phyloP scores from a whole-genome alignment of 2,329 filamentous ascomycete species.

The Ophiocordyceps camponoti-floridani region DNA sequence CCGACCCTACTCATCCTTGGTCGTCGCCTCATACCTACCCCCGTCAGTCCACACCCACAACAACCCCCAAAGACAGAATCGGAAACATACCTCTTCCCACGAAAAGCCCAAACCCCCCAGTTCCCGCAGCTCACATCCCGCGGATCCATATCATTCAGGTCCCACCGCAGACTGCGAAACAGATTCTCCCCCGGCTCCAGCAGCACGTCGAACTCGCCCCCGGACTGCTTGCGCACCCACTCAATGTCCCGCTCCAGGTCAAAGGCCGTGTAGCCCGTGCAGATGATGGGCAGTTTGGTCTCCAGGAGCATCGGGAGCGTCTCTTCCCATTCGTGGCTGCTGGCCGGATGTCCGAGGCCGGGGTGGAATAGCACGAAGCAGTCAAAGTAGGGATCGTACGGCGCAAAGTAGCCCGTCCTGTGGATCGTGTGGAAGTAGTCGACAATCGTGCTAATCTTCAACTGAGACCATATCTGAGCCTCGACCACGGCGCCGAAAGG shows the following conservation, averaged over 20 bases:
- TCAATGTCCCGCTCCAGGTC: constrained; percentile 88
- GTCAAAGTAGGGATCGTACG: constrained; percentile 97
- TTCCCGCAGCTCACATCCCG: constrained; percentile 91
- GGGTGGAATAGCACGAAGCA: constrained; percentile 96
- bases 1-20: constrained; percentile 21
- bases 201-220: constrained; percentile 81
- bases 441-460: constrained; percentile 96
- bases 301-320: constrained; percentile 80
- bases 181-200: constrained; percentile 85
- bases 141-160: constrained; percentile 87
- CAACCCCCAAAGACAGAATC: not conserved
- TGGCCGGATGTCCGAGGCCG: constrained; percentile 83
- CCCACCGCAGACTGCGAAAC: constrained; percentile 90
- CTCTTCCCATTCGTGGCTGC: constrained; percentile 82
- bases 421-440: constrained; percentile 98
- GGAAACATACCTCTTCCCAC: constrained; percentile 69
- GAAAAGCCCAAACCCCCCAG: constrained; percentile 93
- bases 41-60: constrained; percentile 12
- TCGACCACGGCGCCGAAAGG: constrained; percentile 91
- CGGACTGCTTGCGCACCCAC: constrained; percentile 72
- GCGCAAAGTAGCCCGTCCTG: constrained; percentile 74
- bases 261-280: constrained; percentile 87
- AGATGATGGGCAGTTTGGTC: constrained; percentile 88
- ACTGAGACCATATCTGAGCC: constrained; percentile 67
- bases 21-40: constrained; percentile 43